Conservation (phyloP, 768 basidiomycete species). For the Ramaria sp. region DNA sequence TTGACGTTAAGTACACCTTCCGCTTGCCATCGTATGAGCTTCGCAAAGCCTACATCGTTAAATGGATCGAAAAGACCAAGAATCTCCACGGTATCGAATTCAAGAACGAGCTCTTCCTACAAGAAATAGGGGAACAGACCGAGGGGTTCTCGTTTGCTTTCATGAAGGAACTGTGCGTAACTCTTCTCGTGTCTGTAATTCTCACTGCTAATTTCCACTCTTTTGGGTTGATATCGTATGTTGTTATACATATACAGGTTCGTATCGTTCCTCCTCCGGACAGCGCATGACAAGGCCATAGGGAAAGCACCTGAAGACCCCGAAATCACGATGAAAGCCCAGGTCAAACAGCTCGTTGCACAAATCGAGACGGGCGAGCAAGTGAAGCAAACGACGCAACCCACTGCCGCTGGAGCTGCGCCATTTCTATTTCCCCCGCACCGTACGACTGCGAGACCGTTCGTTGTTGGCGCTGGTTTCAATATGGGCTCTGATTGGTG, state of each 20-base stretch:
- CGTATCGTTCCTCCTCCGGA: constrained; percentile 24
- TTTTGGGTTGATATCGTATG: too few relatives aligned
- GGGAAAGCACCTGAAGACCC: constrained; percentile 11
- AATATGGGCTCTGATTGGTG: too few relatives aligned
- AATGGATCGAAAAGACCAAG: constrained; percentile 27
- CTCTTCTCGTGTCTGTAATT: too few relatives aligned
- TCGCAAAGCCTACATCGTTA: constrained; percentile 24
- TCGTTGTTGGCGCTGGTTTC: too few relatives aligned
- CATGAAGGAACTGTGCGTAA: constrained; percentile 24
- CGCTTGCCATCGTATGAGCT: constrained; percentile 21
- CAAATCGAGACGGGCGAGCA: constrained; percentile 1
- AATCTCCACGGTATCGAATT: constrained; percentile 20
- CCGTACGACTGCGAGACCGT: too few relatives aligned
- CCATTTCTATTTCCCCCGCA: too few relatives aligned
- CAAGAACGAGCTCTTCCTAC: constrained; percentile 19
- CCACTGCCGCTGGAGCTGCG: too few relatives aligned
- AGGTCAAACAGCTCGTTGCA: constrained; percentile 12
- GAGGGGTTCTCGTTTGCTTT: constrained; percentile 33
- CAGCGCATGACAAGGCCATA: constrained; percentile 19
- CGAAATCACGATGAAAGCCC: constrained; percentile 15
- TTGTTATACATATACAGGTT: constrained; percentile 2
- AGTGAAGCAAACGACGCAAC: neutral
- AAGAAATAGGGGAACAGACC: constrained; percentile 25
- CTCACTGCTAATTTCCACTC: too few relatives aligned
- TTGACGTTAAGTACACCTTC: constrained; percentile 35